Base-by-base conservation (phyloP, 2,329 filamentous ascomycete genomes). In the Talaromyces sp. region DNA sequence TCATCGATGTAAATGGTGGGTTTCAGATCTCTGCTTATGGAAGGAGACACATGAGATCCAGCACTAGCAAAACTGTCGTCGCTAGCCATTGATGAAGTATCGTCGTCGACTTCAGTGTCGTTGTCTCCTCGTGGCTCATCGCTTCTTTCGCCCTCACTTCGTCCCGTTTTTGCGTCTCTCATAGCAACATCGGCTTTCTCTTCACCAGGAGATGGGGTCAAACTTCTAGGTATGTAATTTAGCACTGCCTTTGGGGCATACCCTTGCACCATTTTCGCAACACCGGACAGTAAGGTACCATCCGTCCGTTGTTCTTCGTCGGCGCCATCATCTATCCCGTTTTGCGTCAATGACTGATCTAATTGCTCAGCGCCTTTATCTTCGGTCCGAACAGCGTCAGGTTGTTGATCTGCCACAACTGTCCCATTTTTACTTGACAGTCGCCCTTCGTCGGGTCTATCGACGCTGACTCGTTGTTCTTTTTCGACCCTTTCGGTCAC, bases 191-290 rank as follows among this genome's bases (percentile, higher is more conserved):
- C 21, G 14, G 35, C 12, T 25, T 54, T 37, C 33, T 23, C 28
- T 23, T 52, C 60, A 39, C 56, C 40, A 18, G 69, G 69, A 21
- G 58, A 46, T 46, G 65, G 63, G 40, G 58, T 63, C 39, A 67
- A 63, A 37, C 72, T 68, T 12, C 68, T 68, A 3, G 75, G 74
- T 77, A 87, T 70, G 72, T 81, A 77, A 75, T 81, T 65, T 68
- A 81, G 35, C 72, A 85, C 61, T 68, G 77, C 72, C 78, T 82
- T 76, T 72, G 83, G 76, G 74, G 84, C 72, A 72, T 79, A 69
- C 72, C 81, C 70, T 76, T 83, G 73, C 39, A 79, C 68, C 40
- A 75, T 63, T 59, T 70, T 70, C 1, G 72, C 69, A 39, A 78
- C 70, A 56, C 72, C 77, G 25, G 74, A 71, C 52, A 78, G 72